Base-by-base conservation (phyloP, 805 yeast species). In the Kurtzmaniella fragi region DNA sequence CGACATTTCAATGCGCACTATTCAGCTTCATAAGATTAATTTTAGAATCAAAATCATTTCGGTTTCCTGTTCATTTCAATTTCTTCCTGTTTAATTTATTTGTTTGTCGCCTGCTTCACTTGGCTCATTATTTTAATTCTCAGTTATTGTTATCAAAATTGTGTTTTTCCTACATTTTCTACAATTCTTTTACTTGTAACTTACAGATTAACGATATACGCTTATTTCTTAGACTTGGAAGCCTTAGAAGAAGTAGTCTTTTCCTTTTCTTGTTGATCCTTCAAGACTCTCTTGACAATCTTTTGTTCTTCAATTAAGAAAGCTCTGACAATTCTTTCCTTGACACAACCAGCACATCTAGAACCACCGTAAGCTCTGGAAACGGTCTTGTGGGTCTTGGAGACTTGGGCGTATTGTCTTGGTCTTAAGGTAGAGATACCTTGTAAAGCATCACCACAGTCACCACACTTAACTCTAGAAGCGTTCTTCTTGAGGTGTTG, bases 361-460 rank as follows among this genome's bases (percentile, higher is more conserved):
- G 87, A 82, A 74, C 99, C 99, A 81, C 99, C 99, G 91, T 93
- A 93, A 62, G 96, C 90, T 83, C 99, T 93, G 69, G 91, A 90
- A 59, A 93, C 99, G 59, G 96, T 85, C 84, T 93, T 93, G 80
- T 84, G 85, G 67, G 96, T 88, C 80, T 84, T 90, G 57, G 98
- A 88, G 59, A 91, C 80, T 60, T 77, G 74, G 61, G 97, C 97
- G 80, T 86, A 90, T 78, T 88, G 79, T 78, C 97, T 87, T 80
- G 99, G 98, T 83, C 99, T 89, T 70, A 91, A 80, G 59, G 96
- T 77, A 56, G 95, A 80, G 67, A 93, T 71, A 79, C 95, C 95
- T 55, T 87, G 80, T 60, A 87, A 80, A 62, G 83, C 81, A 46
- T 61, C 60, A 70, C 90, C 90, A 73, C 86, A 80, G 79, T 83